Conservation (phyloP, 176 grass and related monocot genomes). For the Zea mays region Zm-B73-REFERENCE-NAM-5.0 NC_050103.1:172070001-172070500, state of each 20-base stretch:
- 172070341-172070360: slow-evolving; percentile 44
- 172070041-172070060: slow-evolving; percentile 86
- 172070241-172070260: slow-evolving; percentile 63
- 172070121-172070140: slow-evolving; percentile 60
- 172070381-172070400: slow-evolving; percentile 54
- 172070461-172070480: slow-evolving; percentile 32
- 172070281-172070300: slow-evolving; percentile 58
- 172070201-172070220: slow-evolving; percentile 48
- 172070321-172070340: slow-evolving; percentile 63
- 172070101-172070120: slow-evolving; percentile 73
- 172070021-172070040: slow-evolving; percentile 11
- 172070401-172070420: slow-evolving; percentile 60
- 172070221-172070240: slow-evolving; percentile 56
- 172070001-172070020: slow-evolving; percentile 85
- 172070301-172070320: slow-evolving; percentile 72
- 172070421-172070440: slow-evolving; percentile 58
- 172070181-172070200: slow-evolving; percentile 70
- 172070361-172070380: slow-evolving; percentile 61
- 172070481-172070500: slow-evolving; percentile 50
- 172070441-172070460: slow-evolving; percentile 62
- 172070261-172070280: slow-evolving; percentile 84
- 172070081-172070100: slow-evolving; percentile 41
- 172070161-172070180: slow-evolving; percentile 56
- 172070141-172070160: slow-evolving; percentile 66
- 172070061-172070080: slow-evolving; percentile 54